Evolutionary conservation across 257 asterid genomes (phyloP).

Genomic region (Solanum dulcamara): DNA sequence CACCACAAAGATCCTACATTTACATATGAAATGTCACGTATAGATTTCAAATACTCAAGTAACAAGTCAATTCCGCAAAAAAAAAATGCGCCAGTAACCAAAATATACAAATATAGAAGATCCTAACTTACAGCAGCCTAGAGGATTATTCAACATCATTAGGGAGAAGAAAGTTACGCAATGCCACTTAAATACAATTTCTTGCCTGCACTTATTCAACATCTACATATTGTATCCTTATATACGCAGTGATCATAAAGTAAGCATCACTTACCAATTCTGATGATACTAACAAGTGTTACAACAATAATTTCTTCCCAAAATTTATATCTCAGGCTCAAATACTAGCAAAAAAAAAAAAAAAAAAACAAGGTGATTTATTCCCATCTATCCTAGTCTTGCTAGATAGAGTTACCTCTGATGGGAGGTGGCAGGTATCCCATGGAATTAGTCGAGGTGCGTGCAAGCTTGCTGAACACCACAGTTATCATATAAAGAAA

Average conservation of each 20-base stretch:
- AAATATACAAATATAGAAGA: background rate
- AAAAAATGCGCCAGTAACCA: background rate
- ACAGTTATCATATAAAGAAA: background rate
- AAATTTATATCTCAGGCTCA: background rate
- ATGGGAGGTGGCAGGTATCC: no score
- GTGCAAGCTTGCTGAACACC: background rate
- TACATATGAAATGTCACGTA: slow-evolving; percentile 1
- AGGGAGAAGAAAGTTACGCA: background rate
- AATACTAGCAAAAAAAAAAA: background rate
- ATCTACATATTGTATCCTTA: background rate
- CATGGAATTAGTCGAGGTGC: background rate
- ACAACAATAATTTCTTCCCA: background rate
- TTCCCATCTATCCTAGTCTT: background rate
- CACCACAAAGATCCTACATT: slow-evolving; percentile 63
- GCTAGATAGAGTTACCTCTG: background rate
- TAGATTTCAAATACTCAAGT: background rate
- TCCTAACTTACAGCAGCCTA: background rate
- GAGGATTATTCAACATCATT: background rate
- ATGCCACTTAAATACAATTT: background rate
- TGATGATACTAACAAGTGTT: background rate
- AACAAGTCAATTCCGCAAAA: background rate
- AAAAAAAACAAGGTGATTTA: background rate
- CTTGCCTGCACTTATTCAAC: background rate
- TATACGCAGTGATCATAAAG: background rate
- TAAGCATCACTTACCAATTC: background rate